phyloP scores from a whole-genome alignment of 164 flowering plant species.

The Magnolia officinalis region DNA sequence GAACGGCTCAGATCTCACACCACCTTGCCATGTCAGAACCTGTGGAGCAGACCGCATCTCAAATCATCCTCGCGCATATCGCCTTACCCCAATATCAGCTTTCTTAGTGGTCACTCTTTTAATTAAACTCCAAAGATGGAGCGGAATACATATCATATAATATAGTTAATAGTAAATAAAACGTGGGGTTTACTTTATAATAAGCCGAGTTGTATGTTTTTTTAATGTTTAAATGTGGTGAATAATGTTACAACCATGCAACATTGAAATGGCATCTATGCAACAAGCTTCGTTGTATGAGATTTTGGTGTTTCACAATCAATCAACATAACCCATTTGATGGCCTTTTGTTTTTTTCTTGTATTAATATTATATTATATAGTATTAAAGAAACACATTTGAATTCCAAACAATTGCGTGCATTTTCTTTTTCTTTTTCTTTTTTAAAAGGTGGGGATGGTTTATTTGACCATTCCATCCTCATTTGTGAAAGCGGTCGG shows the following conservation, averaged over 20 bases:
- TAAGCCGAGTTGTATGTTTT: constrained; percentile 2
- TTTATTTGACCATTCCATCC: neutral
- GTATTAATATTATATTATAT: neutral
- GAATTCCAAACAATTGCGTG: neutral
- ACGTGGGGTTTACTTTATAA: constrained; percentile 2
- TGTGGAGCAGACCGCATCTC: neutral
- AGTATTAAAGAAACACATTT: no score
- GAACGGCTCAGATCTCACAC: neutral
- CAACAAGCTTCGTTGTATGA: constrained; percentile 3
- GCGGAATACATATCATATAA: neutral
- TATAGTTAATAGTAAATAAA: neutral
- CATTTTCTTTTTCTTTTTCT: neutral
- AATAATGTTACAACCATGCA: constrained; percentile 6
- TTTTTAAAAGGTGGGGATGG: neutral
- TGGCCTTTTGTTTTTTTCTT: neutral
- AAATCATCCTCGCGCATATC: no score
- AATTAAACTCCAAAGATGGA: neutral
- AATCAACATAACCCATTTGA: neutral
- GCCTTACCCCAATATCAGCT: neutral
- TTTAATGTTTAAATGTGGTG: neutral
- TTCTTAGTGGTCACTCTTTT: constrained; percentile 13
- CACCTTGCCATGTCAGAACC: neutral
- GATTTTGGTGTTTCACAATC: constrained; percentile 1
- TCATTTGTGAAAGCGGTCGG: no score
- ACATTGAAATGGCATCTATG: constrained; percentile 12